Percentiles rank a stretch among this genome's conserved stretches.
Evolutionary conservation across 139 green algal genomes (phyloP).

Genomic region (Marvania coccoides): DNA sequence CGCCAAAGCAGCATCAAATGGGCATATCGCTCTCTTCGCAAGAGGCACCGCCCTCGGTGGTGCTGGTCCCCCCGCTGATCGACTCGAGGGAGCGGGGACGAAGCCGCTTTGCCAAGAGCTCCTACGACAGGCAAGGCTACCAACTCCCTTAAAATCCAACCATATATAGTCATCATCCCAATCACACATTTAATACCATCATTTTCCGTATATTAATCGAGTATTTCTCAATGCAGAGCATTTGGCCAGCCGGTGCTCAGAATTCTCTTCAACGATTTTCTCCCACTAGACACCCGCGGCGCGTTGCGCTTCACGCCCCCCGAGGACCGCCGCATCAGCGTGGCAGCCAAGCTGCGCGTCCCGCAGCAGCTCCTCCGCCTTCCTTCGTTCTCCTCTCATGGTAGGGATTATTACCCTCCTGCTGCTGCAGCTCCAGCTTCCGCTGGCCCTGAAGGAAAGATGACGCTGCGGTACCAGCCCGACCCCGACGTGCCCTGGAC

Average conservation of each 20-base stretch:
- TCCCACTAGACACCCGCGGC: not conserved
- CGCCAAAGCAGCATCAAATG: too few species aligned
- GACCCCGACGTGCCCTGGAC: slow-evolving; percentile 16
- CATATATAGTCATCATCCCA: not conserved
- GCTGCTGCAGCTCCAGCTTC: not conserved
- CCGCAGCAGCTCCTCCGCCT: not conserved
- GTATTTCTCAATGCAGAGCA: slow-evolving; percentile 6
- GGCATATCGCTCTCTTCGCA: too few species aligned
- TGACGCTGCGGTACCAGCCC: slow-evolving; percentile 51
- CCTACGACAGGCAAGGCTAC: slow-evolving; percentile 31
- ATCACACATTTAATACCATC: not conserved
- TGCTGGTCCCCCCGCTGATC: slow-evolving; percentile 27
- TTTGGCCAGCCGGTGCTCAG: slow-evolving; percentile 46
- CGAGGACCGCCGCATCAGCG: slow-evolving; percentile 38
- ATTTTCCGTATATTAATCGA: not conserved
- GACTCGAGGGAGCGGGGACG: slow-evolving; percentile 12
- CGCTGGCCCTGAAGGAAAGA: slow-evolving; percentile 21
- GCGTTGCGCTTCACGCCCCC: slow-evolving; percentile 26
- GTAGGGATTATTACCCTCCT: not conserved
- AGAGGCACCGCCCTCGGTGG: slow-evolving; percentile 11
- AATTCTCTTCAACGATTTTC: slow-evolving; percentile 55
- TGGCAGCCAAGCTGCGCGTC: slow-evolving; percentile 36
- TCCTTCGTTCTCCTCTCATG: not conserved
- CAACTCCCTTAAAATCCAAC: not conserved
- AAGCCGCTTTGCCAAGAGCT: slow-evolving; percentile 39